phyloP scores from a whole-genome alignment of 1,139 yeast genomes.

The Diutina siamensis region DNA sequence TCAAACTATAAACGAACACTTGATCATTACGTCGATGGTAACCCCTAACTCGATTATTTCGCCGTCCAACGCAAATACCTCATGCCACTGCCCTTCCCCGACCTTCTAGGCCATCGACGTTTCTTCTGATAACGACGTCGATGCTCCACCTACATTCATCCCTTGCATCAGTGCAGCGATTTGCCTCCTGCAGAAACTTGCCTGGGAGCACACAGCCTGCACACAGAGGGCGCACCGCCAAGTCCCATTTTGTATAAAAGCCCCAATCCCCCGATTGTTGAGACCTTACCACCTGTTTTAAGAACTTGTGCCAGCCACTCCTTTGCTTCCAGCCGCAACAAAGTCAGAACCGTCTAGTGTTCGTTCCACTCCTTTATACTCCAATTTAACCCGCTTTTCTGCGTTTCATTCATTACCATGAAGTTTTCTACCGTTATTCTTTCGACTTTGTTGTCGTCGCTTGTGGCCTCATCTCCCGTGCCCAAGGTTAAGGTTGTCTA shows the following conservation, averaged over 20 bases:
- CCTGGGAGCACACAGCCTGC: neutral
- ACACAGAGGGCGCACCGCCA: neutral
- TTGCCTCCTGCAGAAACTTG: neutral
- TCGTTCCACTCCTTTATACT: conserved; percentile 4
- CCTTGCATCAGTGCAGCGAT: neutral
- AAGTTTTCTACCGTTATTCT: conserved; percentile 4
- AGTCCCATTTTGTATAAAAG: neutral
- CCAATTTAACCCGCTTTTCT: neutral
- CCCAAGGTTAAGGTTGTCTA: conserved; percentile 14
- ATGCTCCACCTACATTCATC: no score
- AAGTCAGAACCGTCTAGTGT: conserved; percentile 3
- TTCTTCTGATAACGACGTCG: no score
- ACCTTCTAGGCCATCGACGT: no score
- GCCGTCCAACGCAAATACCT: no score
- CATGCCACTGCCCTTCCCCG: no score
- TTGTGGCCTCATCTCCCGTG: conserved; percentile 12
- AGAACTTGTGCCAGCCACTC: conserved; percentile 5
- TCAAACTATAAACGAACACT: no score
- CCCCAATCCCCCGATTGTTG: neutral
- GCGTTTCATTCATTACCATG: conserved; percentile 5
- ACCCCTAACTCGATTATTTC: no score
- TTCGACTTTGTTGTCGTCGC: conserved; percentile 5
- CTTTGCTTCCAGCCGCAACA: neutral
- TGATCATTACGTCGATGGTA: no score
- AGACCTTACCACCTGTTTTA: neutral